Evolutionary conservation across 176 grass and related monocot species (phyloP).

Genomic region (Ensete glaucum): DNA sequence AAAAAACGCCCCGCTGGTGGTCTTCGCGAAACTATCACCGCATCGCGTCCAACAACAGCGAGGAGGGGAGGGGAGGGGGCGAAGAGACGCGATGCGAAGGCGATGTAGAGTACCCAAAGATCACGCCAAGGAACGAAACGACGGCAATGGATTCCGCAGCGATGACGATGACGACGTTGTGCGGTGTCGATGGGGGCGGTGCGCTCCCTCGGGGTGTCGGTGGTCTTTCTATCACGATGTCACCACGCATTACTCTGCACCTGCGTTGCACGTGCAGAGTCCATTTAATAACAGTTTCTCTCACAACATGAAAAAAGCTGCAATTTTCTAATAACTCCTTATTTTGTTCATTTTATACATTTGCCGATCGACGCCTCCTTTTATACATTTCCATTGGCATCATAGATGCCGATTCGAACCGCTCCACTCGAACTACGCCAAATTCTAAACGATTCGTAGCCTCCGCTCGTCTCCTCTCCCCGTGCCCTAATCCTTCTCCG

Average conservation of each 20-base stretch:
- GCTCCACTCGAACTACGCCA: no score
- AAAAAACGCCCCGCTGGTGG: background rate
- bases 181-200: background rate
- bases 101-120: background rate
- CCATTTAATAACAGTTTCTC: no score
- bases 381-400: no score
- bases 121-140: background rate
- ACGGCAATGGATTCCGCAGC: background rate
- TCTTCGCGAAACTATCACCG: background rate
- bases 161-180: background rate
- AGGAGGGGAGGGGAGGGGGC: background rate
- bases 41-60: background rate
- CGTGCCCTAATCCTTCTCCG: background rate
- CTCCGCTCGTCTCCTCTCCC: background rate
- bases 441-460: no score
- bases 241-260: no score
- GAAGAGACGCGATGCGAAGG: background rate
- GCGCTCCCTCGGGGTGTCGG: background rate
- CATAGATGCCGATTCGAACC: no score
- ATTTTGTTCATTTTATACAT: no score
- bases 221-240: no score
- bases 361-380: background rate
- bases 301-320: no score
- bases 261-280: no score
- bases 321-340: no score